phyloP scores from a whole-genome alignment of 805 yeast genomes.

The Hanseniaspora lachancei region DNA sequence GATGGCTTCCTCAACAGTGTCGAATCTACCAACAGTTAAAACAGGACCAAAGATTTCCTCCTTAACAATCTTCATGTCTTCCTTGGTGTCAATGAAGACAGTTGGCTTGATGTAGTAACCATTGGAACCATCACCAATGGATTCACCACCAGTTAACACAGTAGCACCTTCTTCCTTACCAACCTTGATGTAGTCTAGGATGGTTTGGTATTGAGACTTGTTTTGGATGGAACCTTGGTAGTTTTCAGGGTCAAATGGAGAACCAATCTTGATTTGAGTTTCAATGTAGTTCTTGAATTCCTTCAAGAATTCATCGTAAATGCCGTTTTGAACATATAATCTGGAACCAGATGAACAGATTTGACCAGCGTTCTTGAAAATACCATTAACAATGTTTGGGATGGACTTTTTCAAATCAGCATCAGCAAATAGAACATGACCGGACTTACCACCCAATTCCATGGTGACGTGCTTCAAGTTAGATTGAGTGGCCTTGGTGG shows the following conservation, averaged over 20 bases:
- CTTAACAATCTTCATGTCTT: constrained; percentile 47
- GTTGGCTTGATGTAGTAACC: constrained; percentile 69
- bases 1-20: constrained; percentile 53
- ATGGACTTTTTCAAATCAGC: constrained; percentile 37
- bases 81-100: constrained; percentile 53
- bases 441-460: constrained; percentile 77
- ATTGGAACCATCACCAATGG: constrained; percentile 30
- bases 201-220: constrained; percentile 53
- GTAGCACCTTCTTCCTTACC: constrained; percentile 62
- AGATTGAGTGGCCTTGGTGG: constrained; percentile 57
- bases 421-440: constrained; percentile 61
- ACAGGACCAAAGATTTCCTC: constrained; percentile 79
- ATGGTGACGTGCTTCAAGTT: constrained; percentile 65
- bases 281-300: constrained; percentile 49
- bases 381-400: constrained; percentile 47
- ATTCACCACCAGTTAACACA: constrained; percentile 57
- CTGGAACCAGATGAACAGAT: constrained; percentile 77
- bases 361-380: constrained; percentile 70
- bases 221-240: constrained; percentile 74
- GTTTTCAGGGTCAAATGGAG: constrained; percentile 55
- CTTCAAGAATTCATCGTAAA: constrained; percentile 48
- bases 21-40: constrained; percentile 55
- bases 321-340: constrained; percentile 58
- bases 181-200: constrained; percentile 49
- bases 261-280: constrained; percentile 48